A percentile compares a stretch with the other conserved stretches of the same genome.
These are phyloP conservation scores for Acaromyces ingoldii DNA, from an alignment of 1,284 basidiomycete species.

Conservation along the genomic window DNA sequence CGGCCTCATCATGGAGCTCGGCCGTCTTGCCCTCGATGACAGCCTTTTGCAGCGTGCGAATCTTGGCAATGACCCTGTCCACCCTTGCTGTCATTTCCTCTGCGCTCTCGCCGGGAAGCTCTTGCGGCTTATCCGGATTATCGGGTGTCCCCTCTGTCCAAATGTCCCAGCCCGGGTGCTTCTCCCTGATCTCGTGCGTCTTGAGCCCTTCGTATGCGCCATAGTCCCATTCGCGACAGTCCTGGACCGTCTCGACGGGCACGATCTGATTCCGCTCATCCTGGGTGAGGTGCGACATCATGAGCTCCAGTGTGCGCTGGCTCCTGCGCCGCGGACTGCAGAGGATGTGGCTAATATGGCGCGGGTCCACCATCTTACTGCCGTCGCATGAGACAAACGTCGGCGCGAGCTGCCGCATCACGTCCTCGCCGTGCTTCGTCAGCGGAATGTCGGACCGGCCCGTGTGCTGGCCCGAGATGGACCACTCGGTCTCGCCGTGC, in stretches of 20 bases:
- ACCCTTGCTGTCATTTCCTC: slow-evolving; percentile 40
- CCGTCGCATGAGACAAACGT: slow-evolving; percentile 26
- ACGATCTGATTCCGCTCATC: slow-evolving; percentile 21
- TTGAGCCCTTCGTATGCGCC: slow-evolving; percentile 47
- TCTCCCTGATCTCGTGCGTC: slow-evolving; percentile 35
- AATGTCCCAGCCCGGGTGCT: slow-evolving; percentile 44
- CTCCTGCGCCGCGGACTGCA: slow-evolving; percentile 37
- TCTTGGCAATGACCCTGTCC: slow-evolving; percentile 38
- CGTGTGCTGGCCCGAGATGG: slow-evolving; percentile 46
- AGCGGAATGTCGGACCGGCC: slow-evolving; percentile 45
- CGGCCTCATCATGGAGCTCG: slow-evolving; percentile 14
- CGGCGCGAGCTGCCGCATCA: slow-evolving; percentile 37
- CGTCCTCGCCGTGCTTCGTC: slow-evolving; percentile 38
- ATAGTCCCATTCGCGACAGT: slow-evolving; percentile 50
- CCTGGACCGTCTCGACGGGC: slow-evolving; percentile 22
- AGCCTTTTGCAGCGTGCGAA: slow-evolving; percentile 32
- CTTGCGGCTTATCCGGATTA: slow-evolving; percentile 22
- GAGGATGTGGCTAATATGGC: slow-evolving; percentile 34
- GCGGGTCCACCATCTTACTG: slow-evolving; percentile 37
- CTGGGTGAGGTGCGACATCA: slow-evolving; percentile 31
- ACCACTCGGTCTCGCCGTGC: slow-evolving; percentile 50
- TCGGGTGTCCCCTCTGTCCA: slow-evolving; percentile 45
- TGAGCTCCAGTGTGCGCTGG: slow-evolving; percentile 35
- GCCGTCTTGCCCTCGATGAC: slow-evolving; percentile 21
- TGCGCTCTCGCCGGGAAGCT: slow-evolving; percentile 41